Base-by-base conservation (phyloP, 495 filamentous ascomycete genomes). In the Podospora conica region DNA sequence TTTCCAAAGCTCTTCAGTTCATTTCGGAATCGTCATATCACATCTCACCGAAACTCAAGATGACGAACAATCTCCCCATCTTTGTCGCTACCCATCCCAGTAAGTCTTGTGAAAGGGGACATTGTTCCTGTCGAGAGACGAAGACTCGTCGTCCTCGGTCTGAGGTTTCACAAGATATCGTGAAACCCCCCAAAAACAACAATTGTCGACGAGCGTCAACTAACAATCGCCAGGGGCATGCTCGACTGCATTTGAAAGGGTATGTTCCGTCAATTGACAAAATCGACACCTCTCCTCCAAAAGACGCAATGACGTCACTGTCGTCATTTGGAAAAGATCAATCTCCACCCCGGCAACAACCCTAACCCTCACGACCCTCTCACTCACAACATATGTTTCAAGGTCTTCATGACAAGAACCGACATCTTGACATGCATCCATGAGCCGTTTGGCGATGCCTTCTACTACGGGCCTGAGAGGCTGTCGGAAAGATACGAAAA, bases 391-490 rank as follows among this genome's bases (percentile, higher is more conserved):
- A 27, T 9, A 7, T 21, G 24, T 15, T 48, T 40, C 12, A 67
- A 96, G 92, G 91, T 97, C 66, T 97, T 98, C 75, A 97, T 98
- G 95, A 97, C 93, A 67, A 87, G 90, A 66, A 81, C 82, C 25
- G 89, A 94, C 67, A 88, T 82, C 24, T 84, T 98, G 28, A 80
- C 86, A 68, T 96, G 92, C 75, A 78, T 94, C 69, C 95, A 98
- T 74, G 95, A 98, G 76, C 95, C 95, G 1, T 97, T 97, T 70
- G 95, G 95, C 18, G 95, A 98, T 74, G 91, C 93, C 64, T 98
- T 91, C 77, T 97, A 98, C 78, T 97, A 88, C 71, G 93, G 94
- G 24, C 92, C 93, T 0, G 95, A 98, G 78, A 82, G 92, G 55
- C 83, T 97, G 64, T 88, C 88, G 70, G 77, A 83, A 53, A 82